A percentile compares a stretch with the other conserved stretches of the same genome.
phyloP scores from a whole-genome alignment of 345 rosid species.

The Reutealis trisperma region DNA sequence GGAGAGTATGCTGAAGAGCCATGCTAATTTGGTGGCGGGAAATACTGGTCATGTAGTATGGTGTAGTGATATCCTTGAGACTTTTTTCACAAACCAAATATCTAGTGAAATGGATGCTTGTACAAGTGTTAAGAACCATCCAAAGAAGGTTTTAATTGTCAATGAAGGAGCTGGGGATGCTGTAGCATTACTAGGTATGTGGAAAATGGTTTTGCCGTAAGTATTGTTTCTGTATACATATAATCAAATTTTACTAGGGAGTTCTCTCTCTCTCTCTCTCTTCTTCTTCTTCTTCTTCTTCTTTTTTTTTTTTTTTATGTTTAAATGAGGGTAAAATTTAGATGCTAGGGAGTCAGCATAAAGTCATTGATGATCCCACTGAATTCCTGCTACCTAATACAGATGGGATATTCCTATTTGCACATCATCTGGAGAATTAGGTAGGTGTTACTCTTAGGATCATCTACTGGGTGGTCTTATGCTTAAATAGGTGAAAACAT shows the following conservation, averaged over 20 bases:
- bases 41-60: constrained; percentile 43
- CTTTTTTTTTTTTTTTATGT: too few species aligned
- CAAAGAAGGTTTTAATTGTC: constrained; percentile 60
- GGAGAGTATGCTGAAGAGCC: constrained; percentile 54
- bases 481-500: background rate
- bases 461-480: background rate
- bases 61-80: constrained; percentile 55
- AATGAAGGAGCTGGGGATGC: constrained; percentile 91
- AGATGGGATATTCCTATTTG: background rate
- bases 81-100: constrained; percentile 25
- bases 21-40: constrained; percentile 63
- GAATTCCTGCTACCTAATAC: background rate
- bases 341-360: constrained; percentile 1
- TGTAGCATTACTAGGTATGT: constrained; percentile 76
- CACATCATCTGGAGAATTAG: background rate
- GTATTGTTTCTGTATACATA: background rate
- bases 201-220: constrained; percentile 2
- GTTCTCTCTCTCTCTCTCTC: too few species aligned
- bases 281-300: too few species aligned
- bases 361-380: background rate
- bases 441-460: background rate
- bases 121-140: constrained; percentile 14
- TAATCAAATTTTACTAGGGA: background rate
- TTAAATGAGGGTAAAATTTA: background rate
- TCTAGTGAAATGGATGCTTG: constrained; percentile 19